These are phyloP conservation scores for Gossypium trilobum DNA, from an alignment of 441 rosid genomes.

Conservation along the genomic window DNA sequence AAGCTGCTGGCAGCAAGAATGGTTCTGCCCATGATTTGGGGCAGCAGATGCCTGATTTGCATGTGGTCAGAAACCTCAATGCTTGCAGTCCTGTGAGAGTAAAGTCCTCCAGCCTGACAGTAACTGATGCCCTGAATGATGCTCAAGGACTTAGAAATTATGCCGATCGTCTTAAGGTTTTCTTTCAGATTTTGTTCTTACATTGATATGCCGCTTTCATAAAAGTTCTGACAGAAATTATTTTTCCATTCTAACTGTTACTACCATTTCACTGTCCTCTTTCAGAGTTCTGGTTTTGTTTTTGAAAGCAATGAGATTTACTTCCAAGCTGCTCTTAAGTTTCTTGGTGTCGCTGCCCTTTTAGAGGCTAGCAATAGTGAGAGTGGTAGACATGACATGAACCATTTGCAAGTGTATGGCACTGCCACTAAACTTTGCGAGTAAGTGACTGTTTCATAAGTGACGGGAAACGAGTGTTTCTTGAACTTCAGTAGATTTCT, in stretches of 20 bases:
- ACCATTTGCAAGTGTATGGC: conserved; percentile 48
- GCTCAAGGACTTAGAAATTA: conserved; percentile 42
- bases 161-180: conserved; percentile 62
- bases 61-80: conserved; percentile 23
- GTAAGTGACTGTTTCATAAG: conserved; percentile 40
- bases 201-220: conserved; percentile 7
- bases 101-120: conserved; percentile 31
- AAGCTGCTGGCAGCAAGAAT: conserved; percentile 22
- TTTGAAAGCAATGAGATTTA: conserved; percentile 46
- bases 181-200: conserved; percentile 9
- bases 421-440: conserved; percentile 52
- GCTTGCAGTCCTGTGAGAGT: conserved; percentile 26
- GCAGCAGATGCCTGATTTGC: conserved; percentile 16
- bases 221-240: neutral
- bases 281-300: conserved; percentile 44
- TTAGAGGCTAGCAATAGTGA: conserved; percentile 43
- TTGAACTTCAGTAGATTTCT: neutral
- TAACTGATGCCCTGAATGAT: conserved; percentile 39
- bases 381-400: conserved; percentile 36
- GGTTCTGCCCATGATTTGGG: conserved; percentile 20
- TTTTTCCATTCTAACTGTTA: conserved; percentile 18
- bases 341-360: conserved; percentile 60
- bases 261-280: conserved; percentile 20
- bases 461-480: conserved; percentile 4
- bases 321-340: conserved; percentile 64